phyloP scores from a whole-genome alignment of 2,329 filamentous ascomycete species.

The Purpureocillium lavendulum region DNA sequence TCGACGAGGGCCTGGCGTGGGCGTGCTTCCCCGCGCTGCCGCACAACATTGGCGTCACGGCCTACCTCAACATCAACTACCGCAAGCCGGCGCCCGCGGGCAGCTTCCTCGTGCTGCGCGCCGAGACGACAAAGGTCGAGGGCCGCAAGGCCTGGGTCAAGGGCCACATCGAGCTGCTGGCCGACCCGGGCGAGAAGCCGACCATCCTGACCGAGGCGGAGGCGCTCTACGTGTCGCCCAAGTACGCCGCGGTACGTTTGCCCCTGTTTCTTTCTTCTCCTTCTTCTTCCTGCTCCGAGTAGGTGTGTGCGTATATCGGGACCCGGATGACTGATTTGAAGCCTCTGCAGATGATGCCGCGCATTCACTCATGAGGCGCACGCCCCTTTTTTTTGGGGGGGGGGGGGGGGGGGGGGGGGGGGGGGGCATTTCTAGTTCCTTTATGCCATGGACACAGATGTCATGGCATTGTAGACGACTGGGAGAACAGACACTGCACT shows the following conservation, averaged over 20 bases:
- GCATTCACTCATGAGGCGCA: conserved; percentile 7
- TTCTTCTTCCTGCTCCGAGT: neutral
- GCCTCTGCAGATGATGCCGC: conserved; percentile 11
- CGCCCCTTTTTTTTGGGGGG: too few relatives aligned
- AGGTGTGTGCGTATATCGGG: too few relatives aligned
- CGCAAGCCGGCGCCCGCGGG: conserved; percentile 69
- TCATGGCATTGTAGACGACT: too few relatives aligned
- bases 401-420: too few relatives aligned
- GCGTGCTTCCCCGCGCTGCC: conserved; percentile 86
- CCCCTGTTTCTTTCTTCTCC: conserved; percentile 14
- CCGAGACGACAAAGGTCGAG: conserved; percentile 76
- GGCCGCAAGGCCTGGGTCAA: conserved; percentile 93
- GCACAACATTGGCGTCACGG: conserved; percentile 78
- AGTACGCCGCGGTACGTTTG: conserved; percentile 63
- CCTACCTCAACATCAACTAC: conserved; percentile 77
- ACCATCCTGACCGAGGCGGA: conserved; percentile 71
- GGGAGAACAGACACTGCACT: too few relatives aligned
- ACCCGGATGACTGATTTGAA: neutral
- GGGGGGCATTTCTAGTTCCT: too few relatives aligned
- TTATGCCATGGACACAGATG: too few relatives aligned
- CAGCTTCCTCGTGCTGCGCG: conserved; percentile 68
- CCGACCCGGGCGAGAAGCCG: conserved; percentile 50
- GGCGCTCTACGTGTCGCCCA: conserved; percentile 83
- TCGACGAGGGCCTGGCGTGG: conserved; percentile 82
- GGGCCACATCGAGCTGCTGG: conserved; percentile 75